Conservation (phyloP, 495 filamentous ascomycete species). For the Aspergillus saccharolyticus region DNA sequence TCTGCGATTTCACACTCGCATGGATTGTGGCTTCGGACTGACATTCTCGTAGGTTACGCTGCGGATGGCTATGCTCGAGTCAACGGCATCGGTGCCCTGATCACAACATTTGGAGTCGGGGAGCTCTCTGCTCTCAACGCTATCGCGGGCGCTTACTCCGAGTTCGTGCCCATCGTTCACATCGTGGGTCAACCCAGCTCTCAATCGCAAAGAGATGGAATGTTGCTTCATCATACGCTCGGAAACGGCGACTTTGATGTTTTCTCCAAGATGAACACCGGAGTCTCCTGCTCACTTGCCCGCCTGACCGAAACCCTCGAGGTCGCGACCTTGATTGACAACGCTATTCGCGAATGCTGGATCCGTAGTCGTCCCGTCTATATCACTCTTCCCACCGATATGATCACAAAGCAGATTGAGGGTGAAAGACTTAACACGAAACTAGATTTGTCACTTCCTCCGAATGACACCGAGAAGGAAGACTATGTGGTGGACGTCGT, state of each 20-base stretch:
- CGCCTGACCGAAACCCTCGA: constrained; percentile 64
- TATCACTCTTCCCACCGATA: constrained; percentile 79
- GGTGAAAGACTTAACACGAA: constrained; percentile 62
- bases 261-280: constrained; percentile 71
- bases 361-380: constrained; percentile 72
- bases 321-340: constrained; percentile 71
- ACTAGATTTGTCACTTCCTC: constrained; percentile 59
- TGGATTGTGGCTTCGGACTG: not conserved
- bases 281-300: constrained; percentile 65
- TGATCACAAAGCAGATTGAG: constrained; percentile 75
- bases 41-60: constrained; percentile 52
- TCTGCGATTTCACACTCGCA: not conserved
- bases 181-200: constrained; percentile 59
- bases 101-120: constrained; percentile 68
- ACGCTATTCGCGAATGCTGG: constrained; percentile 75
- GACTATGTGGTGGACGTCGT: constrained; percentile 80
- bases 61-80: constrained; percentile 68
- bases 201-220: constrained; percentile 46
- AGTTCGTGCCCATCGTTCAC: constrained; percentile 59
- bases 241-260: constrained; percentile 86
- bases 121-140: constrained; percentile 67
- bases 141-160: constrained; percentile 59
- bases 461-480: constrained; percentile 69
- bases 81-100: constrained; percentile 58
- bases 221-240: constrained; percentile 87